Conservation (phyloP, 2,329 filamentous ascomycete genomes). For the Penicillium thymicola region DNA sequence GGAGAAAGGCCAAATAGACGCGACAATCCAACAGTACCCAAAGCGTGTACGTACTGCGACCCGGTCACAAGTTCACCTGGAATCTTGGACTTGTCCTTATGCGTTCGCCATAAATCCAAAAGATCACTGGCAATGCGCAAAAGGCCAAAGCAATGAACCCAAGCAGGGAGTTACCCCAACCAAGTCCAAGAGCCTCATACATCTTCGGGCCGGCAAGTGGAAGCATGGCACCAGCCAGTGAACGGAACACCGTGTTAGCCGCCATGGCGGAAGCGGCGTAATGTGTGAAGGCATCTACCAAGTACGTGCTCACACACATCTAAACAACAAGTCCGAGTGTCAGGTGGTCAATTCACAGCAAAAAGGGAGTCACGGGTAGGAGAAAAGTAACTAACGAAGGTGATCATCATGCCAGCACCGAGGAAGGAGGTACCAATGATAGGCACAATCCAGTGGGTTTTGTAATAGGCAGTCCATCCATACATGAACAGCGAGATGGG, state of each 20-base stretch:
- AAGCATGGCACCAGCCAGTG: slow-evolving; percentile 56
- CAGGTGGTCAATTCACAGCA: background rate
- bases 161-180: slow-evolving; percentile 54
- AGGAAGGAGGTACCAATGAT: slow-evolving; percentile 58
- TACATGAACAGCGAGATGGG: slow-evolving; percentile 57
- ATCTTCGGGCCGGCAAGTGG: slow-evolving; percentile 58
- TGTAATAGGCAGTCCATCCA: slow-evolving; percentile 55
- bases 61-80: slow-evolving; percentile 22
- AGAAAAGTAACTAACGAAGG: slow-evolving; percentile 41
- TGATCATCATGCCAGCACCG: slow-evolving; percentile 54
- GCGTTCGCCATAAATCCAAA: slow-evolving; percentile 36
- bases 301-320: slow-evolving; percentile 49
- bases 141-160: slow-evolving; percentile 54
- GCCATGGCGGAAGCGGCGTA: slow-evolving; percentile 52
- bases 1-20: background rate
- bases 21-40: background rate
- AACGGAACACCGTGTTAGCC: slow-evolving; percentile 55
- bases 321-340: background rate
- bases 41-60: background rate
- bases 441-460: slow-evolving; percentile 58
- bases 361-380: too few species aligned
- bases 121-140: slow-evolving; percentile 39
- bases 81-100: slow-evolving; percentile 33
- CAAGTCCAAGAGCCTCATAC: slow-evolving; percentile 47
- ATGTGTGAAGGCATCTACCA: slow-evolving; percentile 54